Evolutionary conservation across 116 monocot species (phyloP), one percentile per base, ranked within the genome.

Genomic region (Dioscorea cayenensis): DNA sequence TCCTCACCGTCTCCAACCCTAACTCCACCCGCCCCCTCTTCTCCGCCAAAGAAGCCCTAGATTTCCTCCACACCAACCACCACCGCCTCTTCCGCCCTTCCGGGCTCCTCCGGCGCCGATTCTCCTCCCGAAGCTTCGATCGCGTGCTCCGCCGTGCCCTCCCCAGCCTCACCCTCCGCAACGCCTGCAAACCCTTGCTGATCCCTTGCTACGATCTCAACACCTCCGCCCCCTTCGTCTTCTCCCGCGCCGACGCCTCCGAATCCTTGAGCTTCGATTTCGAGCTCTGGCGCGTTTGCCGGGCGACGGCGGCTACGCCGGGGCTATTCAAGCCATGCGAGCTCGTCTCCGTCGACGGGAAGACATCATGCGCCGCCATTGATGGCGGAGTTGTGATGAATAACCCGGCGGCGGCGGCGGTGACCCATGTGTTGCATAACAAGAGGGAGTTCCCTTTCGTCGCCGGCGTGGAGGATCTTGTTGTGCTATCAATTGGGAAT

Each of bases 351-450:
- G 69, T 78, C 29, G 85, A 85, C 73, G 68, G 78, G 67, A 71
- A 13, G 81, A 80, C 75, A 60, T 21, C 29, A 7, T 81, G 81
- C 69, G 17, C 51, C 36, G 85, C 71, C 64, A 68, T 89, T 23
- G 85, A 83, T 66, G 83, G 85, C 17, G 89, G 85, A 19, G 23
- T 80, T 8, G 89, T 72, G 28, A 78, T 85, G 80, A 74, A 68
- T 51, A 89, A 89, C 73, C 89, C 89, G 11, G 48, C 89, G 14
- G 79, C 82, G 8, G 82, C 82, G 0, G 89, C 85, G 43, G 75
- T 89, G 60, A 89, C 89, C 11, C 89, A 89, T 63, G 85, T 83
- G 35, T 70, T 89, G 8, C 75, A 89, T 65, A 89, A 89, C 80
- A 85, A 83, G 85, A 35, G 66, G 51, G 89, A 85, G 50, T 89